Evolutionary conservation across 2,329 filamentous ascomycete species (phyloP).

Genomic region (Zopfia rhizophila): DNA sequence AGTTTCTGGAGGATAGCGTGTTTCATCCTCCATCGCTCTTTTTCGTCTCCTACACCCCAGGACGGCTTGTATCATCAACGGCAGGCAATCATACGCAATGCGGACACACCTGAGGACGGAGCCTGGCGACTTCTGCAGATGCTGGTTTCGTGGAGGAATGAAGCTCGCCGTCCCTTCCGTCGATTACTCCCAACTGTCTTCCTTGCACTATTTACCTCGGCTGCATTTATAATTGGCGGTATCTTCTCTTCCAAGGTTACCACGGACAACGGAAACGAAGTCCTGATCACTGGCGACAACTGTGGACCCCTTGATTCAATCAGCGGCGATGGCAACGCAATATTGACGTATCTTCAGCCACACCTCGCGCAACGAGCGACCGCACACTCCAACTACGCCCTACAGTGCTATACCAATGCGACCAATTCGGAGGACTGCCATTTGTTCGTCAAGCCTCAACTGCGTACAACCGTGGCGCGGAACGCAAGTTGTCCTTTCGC

Average conservation of each 20-base stretch:
- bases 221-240: slow-evolving; percentile 36
- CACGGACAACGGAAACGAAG: slow-evolving; percentile 41
- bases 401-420: slow-evolving; percentile 29
- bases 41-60: slow-evolving; percentile 24
- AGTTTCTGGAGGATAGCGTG: slow-evolving; percentile 44
- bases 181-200: slow-evolving; percentile 29
- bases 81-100: slow-evolving; percentile 48
- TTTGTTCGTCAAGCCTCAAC: slow-evolving; percentile 23
- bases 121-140: slow-evolving; percentile 10
- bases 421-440: slow-evolving; percentile 26
- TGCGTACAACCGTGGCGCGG: slow-evolving; percentile 17
- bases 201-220: slow-evolving; percentile 29
- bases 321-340: slow-evolving; percentile 9
- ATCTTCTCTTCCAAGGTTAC: slow-evolving; percentile 48
- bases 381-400: slow-evolving; percentile 28
- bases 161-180: background rate
- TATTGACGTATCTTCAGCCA: too few relatives aligned
- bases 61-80: slow-evolving; percentile 45
- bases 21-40: slow-evolving; percentile 37
- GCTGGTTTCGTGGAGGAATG: slow-evolving; percentile 18
- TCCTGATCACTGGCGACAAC: slow-evolving; percentile 37
- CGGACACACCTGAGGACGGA: slow-evolving; percentile 21
- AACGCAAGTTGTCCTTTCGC: slow-evolving; percentile 32
- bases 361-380: slow-evolving; percentile 21
- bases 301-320: slow-evolving; percentile 33